Evolutionary conservation across 805 yeast species (phyloP), one percentile per base, ranked within the genome.

Genomic region (Wickerhamomyces bisporus): DNA sequence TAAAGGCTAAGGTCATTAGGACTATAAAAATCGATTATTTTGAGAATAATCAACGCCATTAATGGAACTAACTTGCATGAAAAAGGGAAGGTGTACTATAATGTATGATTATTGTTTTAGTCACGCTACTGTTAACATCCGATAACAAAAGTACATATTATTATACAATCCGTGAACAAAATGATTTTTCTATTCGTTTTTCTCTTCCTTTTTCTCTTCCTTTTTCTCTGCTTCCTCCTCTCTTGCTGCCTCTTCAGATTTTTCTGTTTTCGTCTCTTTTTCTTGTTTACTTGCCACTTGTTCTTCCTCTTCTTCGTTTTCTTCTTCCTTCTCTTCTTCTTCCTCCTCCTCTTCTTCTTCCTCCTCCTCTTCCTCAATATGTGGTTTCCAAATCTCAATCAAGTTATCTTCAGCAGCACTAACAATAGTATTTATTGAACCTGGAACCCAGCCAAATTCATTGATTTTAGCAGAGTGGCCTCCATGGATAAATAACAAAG

Each of bases 401-500:
- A 86, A 67, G 32, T 72, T 75, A 57, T 87, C 96, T 51, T 83
- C 93, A 1, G 85, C 86, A 36, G 79, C 79, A 38, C 84, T 75
- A 7, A 81, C 80, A 25, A 77, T 58, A 2, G 84, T 68, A 61
- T 79, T 72, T 19, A 70, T 67, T 34, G 81, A 60, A 9, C 55
- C 58, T 2, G 86, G 85, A 51, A 82, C 81, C 72, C 89, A 75
- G 40, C 72, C 78, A 34, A 81, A 64, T 47, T 81, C 91, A 39
- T 78, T 69, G 32, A 87, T 70, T 37, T 79, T 69, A 34, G 75
- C 76, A 3, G 88, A 77, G 61, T 87, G 96, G 11, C 96, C 96
- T 13, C 94, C 95, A 59, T 88, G 95, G 52, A 86, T 73, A 54
- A 86, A 87, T 18, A 64, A 61, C 40, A 87, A 70, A 56, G 87